A percentile compares a stretch with the other conserved stretches of the same genome.
These are phyloP conservation scores for Calonectria pseudoreteaudii DNA, from an alignment of 2,329 filamentous ascomycete species.

Conservation along the genomic window DNA sequence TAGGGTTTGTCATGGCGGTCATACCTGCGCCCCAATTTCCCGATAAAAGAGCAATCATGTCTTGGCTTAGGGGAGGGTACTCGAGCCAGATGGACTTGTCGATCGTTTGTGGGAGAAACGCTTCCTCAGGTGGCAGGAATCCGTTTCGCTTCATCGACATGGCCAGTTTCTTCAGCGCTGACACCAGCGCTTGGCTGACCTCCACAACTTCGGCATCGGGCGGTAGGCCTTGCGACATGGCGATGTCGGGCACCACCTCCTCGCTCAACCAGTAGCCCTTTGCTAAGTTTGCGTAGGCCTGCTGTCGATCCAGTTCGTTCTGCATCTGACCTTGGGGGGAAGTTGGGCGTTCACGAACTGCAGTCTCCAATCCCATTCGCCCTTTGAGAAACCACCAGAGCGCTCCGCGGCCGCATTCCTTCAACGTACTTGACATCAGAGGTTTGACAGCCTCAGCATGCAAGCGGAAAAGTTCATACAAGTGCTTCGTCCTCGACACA, in stretches of 20 bases:
- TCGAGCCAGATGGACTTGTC: slow-evolving; percentile 86
- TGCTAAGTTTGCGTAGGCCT: slow-evolving; percentile 86
- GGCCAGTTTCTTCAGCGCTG: slow-evolving; percentile 78
- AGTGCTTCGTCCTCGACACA: slow-evolving; percentile 75
- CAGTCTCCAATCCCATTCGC: slow-evolving; percentile 77
- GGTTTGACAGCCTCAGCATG: slow-evolving; percentile 81
- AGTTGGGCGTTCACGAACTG: slow-evolving; percentile 73
- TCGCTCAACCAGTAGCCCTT: slow-evolving; percentile 87
- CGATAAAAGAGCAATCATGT: slow-evolving; percentile 77
- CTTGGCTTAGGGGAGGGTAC: slow-evolving; percentile 79
- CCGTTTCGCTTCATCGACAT: slow-evolving; percentile 88
- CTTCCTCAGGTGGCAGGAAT: slow-evolving; percentile 77
- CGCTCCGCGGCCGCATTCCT: slow-evolving; percentile 77
- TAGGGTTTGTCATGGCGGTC: slow-evolving; percentile 59
- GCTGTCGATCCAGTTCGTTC: slow-evolving; percentile 70
- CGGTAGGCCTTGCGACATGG: slow-evolving; percentile 55
- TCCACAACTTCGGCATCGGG: slow-evolving; percentile 62
- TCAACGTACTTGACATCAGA: slow-evolving; percentile 70
- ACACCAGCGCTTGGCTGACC: slow-evolving; percentile 67
- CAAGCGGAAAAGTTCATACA: slow-evolving; percentile 80
- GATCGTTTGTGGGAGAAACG: slow-evolving; percentile 79
- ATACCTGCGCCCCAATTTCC: slow-evolving; percentile 67
- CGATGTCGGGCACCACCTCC: slow-evolving; percentile 63
- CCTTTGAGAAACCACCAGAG: slow-evolving; percentile 94
- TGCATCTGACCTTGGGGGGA: slow-evolving; percentile 64